These are phyloP conservation scores for Dalbergia cochinchinensis DNA, from an alignment of 306 rosid genomes.

Conservation along the genomic window DNA sequence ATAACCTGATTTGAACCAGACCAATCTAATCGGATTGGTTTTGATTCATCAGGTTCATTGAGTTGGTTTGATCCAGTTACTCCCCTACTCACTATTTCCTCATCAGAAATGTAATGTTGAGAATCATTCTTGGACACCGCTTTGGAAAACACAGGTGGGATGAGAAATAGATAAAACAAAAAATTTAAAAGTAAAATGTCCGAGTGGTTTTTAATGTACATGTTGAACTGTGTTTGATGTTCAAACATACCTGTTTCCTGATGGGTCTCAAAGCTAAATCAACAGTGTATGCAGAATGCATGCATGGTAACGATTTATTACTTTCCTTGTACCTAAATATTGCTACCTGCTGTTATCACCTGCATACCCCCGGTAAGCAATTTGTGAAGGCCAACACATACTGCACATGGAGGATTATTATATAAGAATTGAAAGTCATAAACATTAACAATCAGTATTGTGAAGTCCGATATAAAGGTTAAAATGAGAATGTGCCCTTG, in stretches of 20 bases:
- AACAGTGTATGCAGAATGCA: constrained; percentile 29
- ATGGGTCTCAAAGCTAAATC: background rate
- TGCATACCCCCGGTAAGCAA: constrained; percentile 10
- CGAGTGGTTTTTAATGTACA: background rate
- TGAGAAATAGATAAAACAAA: background rate
- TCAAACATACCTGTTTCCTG: background rate
- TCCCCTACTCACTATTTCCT: constrained; percentile 24
- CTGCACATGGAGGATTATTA: constrained; percentile 33
- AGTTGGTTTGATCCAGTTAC: too few relatives aligned
- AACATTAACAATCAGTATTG: constrained; percentile 10
- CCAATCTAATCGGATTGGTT: too few relatives aligned
- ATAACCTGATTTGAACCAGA: too few relatives aligned
- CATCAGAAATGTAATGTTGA: background rate
- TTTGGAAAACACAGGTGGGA: background rate
- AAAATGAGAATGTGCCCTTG: constrained; percentile 7
- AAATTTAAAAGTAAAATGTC: background rate
- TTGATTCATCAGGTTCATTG: too few relatives aligned
- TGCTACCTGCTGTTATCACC: constrained; percentile 35
- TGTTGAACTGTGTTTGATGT: background rate
- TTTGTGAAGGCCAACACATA: constrained; percentile 30
- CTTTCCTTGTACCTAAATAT: constrained; percentile 11
- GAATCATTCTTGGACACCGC: background rate
- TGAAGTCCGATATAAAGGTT: background rate
- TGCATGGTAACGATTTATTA: constrained; percentile 6
- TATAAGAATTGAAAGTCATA: background rate